phyloP scores from a whole-genome alignment of 2,329 filamentous ascomycete genomes.

The Botrytis cinerea region DNA sequence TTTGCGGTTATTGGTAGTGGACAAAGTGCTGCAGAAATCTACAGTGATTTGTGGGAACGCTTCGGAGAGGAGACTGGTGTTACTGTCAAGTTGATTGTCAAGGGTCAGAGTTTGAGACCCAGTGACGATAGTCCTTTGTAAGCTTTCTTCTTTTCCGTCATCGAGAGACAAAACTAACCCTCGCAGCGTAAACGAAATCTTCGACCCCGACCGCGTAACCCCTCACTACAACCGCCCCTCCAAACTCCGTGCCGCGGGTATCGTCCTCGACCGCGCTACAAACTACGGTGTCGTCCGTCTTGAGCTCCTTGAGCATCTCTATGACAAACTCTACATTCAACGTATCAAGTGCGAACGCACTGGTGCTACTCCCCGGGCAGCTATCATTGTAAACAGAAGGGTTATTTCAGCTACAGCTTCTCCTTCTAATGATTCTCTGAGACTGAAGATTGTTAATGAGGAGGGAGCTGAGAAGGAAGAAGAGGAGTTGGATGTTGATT shows the following conservation, averaged over 20 bases:
- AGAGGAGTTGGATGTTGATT: constrained; percentile 64
- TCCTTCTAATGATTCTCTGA: constrained; percentile 34
- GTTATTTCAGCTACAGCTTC: constrained; percentile 46
- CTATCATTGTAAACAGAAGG: constrained; percentile 70
- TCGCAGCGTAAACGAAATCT: constrained; percentile 88
- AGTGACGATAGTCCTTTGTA: constrained; percentile 97
- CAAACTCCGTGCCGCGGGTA: constrained; percentile 56
- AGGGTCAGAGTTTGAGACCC: constrained; percentile 78
- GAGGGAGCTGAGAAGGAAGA: constrained; percentile 42
- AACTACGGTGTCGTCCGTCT: constrained; percentile 95
- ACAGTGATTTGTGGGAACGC: constrained; percentile 78
- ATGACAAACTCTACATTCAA: constrained; percentile 86
- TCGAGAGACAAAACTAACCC: constrained; percentile 19
- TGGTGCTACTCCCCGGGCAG: constrained; percentile 76
- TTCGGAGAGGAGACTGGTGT: constrained; percentile 75
- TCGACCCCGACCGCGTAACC: constrained; percentile 85
- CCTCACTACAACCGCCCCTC: constrained; percentile 69
- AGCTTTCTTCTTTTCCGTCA: constrained; percentile 41
- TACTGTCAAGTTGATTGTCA: constrained; percentile 75
- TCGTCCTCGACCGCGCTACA: constrained; percentile 75
- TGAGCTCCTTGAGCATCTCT: constrained; percentile 86
- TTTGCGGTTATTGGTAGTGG: constrained; percentile 87
- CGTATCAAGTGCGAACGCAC: constrained; percentile 63
- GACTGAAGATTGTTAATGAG: constrained; percentile 43
- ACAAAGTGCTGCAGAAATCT: constrained; percentile 94